Base-by-base conservation (phyloP, 441 rosid genomes). In the Erodium trifolium region DNA sequence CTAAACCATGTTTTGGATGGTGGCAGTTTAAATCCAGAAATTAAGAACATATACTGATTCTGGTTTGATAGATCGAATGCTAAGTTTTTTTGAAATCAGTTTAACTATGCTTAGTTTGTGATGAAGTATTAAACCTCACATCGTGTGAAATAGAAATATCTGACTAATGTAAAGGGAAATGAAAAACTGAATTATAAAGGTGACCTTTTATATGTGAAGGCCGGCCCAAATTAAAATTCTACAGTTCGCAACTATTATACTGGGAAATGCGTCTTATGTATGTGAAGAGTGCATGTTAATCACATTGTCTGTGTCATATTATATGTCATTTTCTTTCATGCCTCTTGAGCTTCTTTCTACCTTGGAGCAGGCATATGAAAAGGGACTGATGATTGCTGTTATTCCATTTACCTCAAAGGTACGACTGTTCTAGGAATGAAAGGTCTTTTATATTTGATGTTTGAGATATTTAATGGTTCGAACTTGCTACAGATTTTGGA, bases 401-500 rank as follows among this genome's bases (percentile, higher is more conserved):
- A 96, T 96, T 81, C 99, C 99, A 27, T 96, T 96, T 79, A 96
- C 99, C 77, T 96, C 97, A 16, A 92, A 96, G 97, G 99, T 93
- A 80, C 75, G 34, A 5, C 59, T 63, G 4, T 73, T 19, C n/a
- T 65, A 29, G 5, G 53, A 69, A 43, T 57, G 34, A 49, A 63
- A 27, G 13, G 63, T 76, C 43, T 68, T 68, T 12, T 67, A 63
- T 71, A 43, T 37, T 68, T 64, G 72, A 66, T 23, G 45, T 72
- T 37, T 49, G 18, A 66, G 72, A 68, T 57, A 18, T 65, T 49
- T 67, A 67, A 10, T 11, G 13, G 72, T 11, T 47, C 10, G 43
- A 37, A 7, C 66, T 63, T 74, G 35, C 71, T 83, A 72, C 79
- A 96, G 99, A 77, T 91, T 81, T 84, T 96, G 78, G 99, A 96